Base-by-base conservation (phyloP, 176 grass and related monocot genomes). In the Oryza punctata region DNA sequence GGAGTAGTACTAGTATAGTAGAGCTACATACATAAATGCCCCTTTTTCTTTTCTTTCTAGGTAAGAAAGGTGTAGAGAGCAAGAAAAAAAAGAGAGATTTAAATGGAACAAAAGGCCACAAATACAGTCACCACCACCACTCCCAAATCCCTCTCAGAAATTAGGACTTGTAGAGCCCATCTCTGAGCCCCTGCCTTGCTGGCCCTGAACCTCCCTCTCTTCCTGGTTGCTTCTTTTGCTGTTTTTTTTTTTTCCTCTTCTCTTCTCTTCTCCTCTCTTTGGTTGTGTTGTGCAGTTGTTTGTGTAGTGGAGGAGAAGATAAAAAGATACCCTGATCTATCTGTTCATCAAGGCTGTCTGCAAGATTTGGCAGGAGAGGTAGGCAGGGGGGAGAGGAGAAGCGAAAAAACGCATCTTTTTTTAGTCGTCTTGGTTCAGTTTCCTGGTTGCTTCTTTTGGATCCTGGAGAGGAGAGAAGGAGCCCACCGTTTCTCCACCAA, bases 101-200 rank as follows among this genome's bases (percentile, higher is more conserved):
- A 74, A 74, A 69, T 66, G 86, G 82, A 66, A 63, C 67, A 65
- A 61, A 65, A 63, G 63, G 73, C 25, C 27, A 65, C 37, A 69
- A 76, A 16, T 38, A 21, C 68, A 88, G 23, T 72, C 65, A 27
- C 46, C 60, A 37, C 45, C 69, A 70, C 78, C 78, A 40, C 76
- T 45, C 80, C 79, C 43, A 54, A 90, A 83, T 78, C 64, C 65
- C 75, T 8, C 50, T 12, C 50, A 71, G 70, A 72, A 84, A 79
- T 92, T 87, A 92, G 80, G 65, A 64, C 84, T 43, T 67, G 84
- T 78, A 78, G 84, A 83, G 88, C 88, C 90, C 80, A 92, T 86
- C 71, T 83, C 73, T 83, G 68, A 76, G 78, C 79, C 43, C 72
- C 46, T 81, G 90, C 88, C 69, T 81, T 84, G 87, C 87, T 89